These are phyloP conservation scores for Monascus ruber DNA, from an alignment of 2,329 filamentous ascomycete genomes.

Conservation along the genomic window DNA sequence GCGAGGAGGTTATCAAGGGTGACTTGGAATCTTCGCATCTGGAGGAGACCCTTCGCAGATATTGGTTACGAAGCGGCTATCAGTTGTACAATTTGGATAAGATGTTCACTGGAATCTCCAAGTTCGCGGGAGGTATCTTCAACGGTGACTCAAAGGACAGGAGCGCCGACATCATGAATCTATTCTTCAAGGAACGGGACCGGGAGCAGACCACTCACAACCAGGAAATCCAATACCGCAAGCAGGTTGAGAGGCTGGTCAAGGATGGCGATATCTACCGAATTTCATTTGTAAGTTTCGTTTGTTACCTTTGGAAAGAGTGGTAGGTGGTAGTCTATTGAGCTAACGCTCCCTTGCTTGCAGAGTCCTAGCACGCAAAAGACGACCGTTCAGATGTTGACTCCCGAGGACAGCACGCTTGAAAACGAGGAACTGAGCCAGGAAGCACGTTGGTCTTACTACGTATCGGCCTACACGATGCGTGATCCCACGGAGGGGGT, in stretches of 20 bases:
- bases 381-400: constrained; percentile 70
- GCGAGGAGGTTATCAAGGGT: constrained; percentile 74
- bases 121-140: constrained; percentile 72
- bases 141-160: constrained; percentile 84
- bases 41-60: constrained; percentile 82
- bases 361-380: constrained; percentile 57
- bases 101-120: constrained; percentile 67
- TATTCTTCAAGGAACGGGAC: constrained; percentile 72
- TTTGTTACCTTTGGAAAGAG: too few species aligned
- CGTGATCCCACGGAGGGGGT: constrained; percentile 80
- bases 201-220: constrained; percentile 80
- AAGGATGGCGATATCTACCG: constrained; percentile 90
- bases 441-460: constrained; percentile 75
- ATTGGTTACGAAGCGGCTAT: constrained; percentile 85
- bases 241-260: constrained; percentile 82
- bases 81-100: constrained; percentile 89
- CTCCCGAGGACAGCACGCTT: constrained; percentile 69
- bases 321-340: too few species aligned
- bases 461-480: constrained; percentile 83
- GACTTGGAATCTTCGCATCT: constrained; percentile 74
- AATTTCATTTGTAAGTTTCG: constrained; percentile 71
- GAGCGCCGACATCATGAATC: constrained; percentile 76
- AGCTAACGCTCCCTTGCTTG: background rate
- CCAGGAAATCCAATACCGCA: constrained; percentile 78
- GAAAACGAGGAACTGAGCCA: constrained; percentile 58